Evolutionary conservation across 2,329 filamentous ascomycete species (phyloP).

Genomic region (Trichoderma lentiforme): DNA sequence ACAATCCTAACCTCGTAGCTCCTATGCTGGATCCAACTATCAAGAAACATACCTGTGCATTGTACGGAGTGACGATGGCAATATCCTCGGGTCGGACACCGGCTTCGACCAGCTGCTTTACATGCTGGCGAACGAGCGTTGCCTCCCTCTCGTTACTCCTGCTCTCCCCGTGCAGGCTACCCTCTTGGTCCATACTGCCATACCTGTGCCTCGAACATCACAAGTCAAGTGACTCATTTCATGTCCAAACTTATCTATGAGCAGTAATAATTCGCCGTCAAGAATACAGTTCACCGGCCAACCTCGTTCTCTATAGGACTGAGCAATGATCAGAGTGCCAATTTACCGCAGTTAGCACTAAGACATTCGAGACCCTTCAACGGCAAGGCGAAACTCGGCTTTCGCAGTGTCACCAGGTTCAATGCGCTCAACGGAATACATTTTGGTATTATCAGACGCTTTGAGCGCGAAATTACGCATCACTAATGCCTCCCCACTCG

Average conservation of each 20-base stretch:
- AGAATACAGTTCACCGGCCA: not conserved
- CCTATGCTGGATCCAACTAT: too few species aligned
- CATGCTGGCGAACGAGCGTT: too few species aligned
- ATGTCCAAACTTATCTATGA: not conserved
- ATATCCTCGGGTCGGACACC: too few species aligned
- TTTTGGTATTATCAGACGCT: not conserved
- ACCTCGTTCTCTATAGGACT: not conserved
- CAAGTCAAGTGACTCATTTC: not conserved
- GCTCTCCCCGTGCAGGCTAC: too few species aligned
- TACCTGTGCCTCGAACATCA: not conserved
- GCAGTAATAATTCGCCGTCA: not conserved
- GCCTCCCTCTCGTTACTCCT: too few species aligned
- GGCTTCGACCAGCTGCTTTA: too few species aligned
- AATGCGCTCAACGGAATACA: not conserved
- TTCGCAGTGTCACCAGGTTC: not conserved
- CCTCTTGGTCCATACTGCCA: not conserved
- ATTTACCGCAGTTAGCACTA: not conserved
- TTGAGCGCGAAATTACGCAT: not conserved
- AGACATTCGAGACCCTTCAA: not conserved
- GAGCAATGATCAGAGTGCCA: not conserved
- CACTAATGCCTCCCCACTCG: constrained; percentile 18
- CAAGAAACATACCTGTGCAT: too few species aligned
- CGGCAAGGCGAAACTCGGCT: not conserved
- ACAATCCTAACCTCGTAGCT: too few species aligned
- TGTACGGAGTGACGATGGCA: too few species aligned